Evolutionary conservation across 129 eudicot genomes (phyloP), one percentile per base, ranked within the genome.

Genomic region (Chrysanthemum makinoi): DNA sequence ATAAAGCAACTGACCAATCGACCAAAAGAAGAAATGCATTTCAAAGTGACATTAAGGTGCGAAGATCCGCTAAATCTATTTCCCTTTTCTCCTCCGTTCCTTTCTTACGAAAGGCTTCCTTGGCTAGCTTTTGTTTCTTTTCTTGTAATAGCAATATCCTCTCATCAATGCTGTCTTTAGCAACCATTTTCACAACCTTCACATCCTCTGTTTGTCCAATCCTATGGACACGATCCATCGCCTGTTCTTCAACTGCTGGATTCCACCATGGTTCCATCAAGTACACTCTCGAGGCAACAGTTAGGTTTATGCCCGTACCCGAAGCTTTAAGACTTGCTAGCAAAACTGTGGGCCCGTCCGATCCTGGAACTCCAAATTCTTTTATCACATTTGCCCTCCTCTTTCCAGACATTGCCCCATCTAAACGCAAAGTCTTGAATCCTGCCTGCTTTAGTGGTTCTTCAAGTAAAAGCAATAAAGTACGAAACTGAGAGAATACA

Each of bases 191-290:
- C 68, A 93, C 91, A 30, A 93, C 69, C 78, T 82, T 85, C 60
- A 93, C 98, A 9, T 87, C 90, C 26, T 83, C 72, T 54, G 61
- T 87, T 73, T 93, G 98, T 55, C 98, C 98, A 35, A 93, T 93
- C 43, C 98, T 75, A 59, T 93, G 92, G 15, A 93, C 96, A 11
- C 98, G 80, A 57, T 93, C 98, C 98, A 93, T 93, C 1, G 98
- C 98, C 69, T 93, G 96, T 56, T 89, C 95, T 70, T 93, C 98
- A 48, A 84, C 85, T 1, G 98, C 98, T 10, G 98, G 96, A 51
- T 93, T 93, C 98, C 98, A 93, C 96, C 96, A 93, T n/a, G 98
- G 98, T 62, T 93, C 98, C 86, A 89, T n/a, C 66, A 93, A 55
- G 75, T 93, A 93, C 26, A 93, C 98, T 39, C 77, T 81, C 2